A percentile compares a stretch with the other conserved stretches of the same genome.
Conservation (phyloP, 2,329 filamentous ascomycete genomes). For the Colletotrichum falcatum region DNA sequence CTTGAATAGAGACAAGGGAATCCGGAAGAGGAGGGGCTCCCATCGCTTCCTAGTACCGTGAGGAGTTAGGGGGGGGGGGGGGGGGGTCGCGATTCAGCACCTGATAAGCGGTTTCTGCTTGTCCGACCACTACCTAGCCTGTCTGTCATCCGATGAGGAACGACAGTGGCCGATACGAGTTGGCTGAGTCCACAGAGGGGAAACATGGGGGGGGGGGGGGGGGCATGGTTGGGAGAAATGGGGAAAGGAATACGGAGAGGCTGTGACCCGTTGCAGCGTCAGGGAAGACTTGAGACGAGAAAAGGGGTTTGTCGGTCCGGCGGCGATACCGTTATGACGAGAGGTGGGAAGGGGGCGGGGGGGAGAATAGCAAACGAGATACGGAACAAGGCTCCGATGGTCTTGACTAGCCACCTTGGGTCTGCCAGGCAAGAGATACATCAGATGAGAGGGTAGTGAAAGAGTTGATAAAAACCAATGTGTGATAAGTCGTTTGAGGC, state of each 20-base stretch:
- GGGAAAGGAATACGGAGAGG: slow-evolving; percentile 18
- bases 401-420: slow-evolving; percentile 8
- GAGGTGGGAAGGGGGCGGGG: not conserved
- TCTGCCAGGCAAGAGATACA: not conserved
- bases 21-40: not conserved
- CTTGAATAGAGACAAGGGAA: not conserved
- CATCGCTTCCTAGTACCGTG: not conserved
- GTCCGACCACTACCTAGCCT: not conserved
- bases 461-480: not conserved
- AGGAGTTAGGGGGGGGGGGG: not conserved
- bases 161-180: not conserved
- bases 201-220: slow-evolving; percentile 1
- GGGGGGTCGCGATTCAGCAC: slow-evolving; percentile 4
- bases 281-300: slow-evolving; percentile 31
- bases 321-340: slow-evolving; percentile 1
- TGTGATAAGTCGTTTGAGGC: slow-evolving; percentile 17
- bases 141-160: not conserved
- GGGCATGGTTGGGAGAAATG: slow-evolving; percentile 6
- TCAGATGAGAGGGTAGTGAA: not conserved
- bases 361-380: not conserved
- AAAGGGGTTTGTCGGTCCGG: slow-evolving; percentile 5
- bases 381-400: slow-evolving; percentile 4
- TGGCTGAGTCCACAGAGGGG: slow-evolving; percentile 5
- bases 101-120: slow-evolving; percentile 19
- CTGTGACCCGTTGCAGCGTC: slow-evolving; percentile 22